Base-by-base conservation (phyloP, 2,329 filamentous ascomycete genomes). In the Colletotrichum sansevieriae region DNA sequence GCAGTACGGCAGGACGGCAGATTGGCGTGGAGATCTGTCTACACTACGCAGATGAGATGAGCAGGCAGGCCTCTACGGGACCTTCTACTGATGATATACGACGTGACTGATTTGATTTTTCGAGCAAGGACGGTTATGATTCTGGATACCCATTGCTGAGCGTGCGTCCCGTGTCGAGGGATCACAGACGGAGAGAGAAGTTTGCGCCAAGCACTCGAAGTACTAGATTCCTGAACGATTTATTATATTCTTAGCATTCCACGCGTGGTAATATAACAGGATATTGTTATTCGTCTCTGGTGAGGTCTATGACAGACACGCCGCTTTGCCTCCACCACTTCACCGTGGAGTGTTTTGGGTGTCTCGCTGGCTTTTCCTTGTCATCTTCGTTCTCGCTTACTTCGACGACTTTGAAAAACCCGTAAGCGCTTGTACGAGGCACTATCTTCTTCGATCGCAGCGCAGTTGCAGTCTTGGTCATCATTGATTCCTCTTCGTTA, bases 391-490 rank as follows among this genome's bases (percentile, higher is more conserved):
- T 75, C 22, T 76, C 76, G 15, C 63, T 69, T 41, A 78, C 71
- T 15, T 79, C 77, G 18, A 78, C 46, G 57, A 78, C 81, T 29
- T 75, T 73, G 70, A 82, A 80, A 73, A 82, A 84, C 3, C 83
- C 82, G 6, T 73, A 73, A 13, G 74, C 74, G 51, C 79, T 80
- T 29, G 73, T 74, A 47, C 77, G 77, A 12, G 82, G 80, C 41
- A 81, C 71, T 67, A 81, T 76, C 12, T 83, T 83, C 70, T 82
- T 63, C 5, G 44, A 33, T 11, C 25, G 39, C 6, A 12, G 10
- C 22, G n/a, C 11, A 7, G 49, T 18, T 55, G 18, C 12, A 25
- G 18, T n/a, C 5, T 25, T 29, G 7, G 41, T 29, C 18, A 13
- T 20, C 3, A 11, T 41, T 44, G 75, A 29, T 39, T 39, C 37